A percentile compares a stretch with the other conserved stretches of the same genome.
Conservation (phyloP, 257 asterid species). For the Petrea volubilis region DNA sequence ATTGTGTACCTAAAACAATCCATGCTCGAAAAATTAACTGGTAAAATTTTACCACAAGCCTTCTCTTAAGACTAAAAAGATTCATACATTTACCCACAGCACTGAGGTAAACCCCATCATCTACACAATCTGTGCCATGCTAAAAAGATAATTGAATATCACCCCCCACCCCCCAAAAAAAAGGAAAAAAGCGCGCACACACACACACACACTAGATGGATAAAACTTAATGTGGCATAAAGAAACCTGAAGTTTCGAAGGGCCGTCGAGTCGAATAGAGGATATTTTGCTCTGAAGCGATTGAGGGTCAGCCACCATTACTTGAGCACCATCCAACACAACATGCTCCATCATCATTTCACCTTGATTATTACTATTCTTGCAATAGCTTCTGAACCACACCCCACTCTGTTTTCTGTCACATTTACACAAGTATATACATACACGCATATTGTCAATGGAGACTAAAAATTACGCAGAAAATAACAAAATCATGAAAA, state of each 20-base stretch:
- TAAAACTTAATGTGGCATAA: not conserved
- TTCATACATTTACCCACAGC: not conserved
- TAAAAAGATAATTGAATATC: not conserved
- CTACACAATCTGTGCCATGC: not conserved
- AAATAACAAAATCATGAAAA: conserved; percentile 19
- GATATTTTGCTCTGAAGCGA: conserved; percentile 58
- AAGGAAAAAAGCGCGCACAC: no score
- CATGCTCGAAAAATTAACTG: not conserved
- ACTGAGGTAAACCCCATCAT: not conserved
- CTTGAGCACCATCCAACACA: conserved; percentile 56
- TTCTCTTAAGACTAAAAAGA: not conserved
- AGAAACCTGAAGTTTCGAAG: conserved; percentile 77
- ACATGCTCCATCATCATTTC: conserved; percentile 71
- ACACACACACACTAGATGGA: no score
- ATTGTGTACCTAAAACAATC: not conserved
- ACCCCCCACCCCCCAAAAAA: not conserved
- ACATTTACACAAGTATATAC: not conserved
- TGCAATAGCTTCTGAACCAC: conserved; percentile 39
- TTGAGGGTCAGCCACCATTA: conserved; percentile 54
- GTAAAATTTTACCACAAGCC: not conserved
- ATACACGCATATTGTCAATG: not conserved
- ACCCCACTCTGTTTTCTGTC: conserved; percentile 23
- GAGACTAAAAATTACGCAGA: not conserved
- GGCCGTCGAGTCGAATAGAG: conserved; percentile 56
- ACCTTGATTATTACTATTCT: conserved; percentile 22